These are phyloP conservation scores for Neospermospora avenae DNA, from an alignment of 2,329 filamentous ascomycete species.

Conservation along the genomic window DNA sequence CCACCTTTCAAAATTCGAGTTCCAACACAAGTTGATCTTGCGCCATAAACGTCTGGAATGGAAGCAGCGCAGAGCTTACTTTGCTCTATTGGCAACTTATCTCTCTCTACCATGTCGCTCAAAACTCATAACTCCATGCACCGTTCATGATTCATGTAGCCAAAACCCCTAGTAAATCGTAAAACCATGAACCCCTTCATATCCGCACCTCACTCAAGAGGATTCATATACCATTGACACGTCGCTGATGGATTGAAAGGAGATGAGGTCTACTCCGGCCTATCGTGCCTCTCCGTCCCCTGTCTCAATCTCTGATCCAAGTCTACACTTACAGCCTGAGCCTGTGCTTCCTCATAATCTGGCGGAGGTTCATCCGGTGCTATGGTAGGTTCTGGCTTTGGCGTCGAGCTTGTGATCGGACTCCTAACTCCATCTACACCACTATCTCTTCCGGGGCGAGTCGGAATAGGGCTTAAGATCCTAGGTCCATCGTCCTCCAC, in stretches of 20 bases:
- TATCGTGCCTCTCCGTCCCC: conserved; percentile 56
- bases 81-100: too few species aligned
- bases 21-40: too few species aligned
- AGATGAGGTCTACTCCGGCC: background rate
- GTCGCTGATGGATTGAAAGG: background rate
- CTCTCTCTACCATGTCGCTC: background rate
- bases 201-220: background rate
- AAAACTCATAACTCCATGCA: conserved; percentile 14
- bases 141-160: background rate
- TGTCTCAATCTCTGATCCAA: conserved; percentile 70
- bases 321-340: conserved; percentile 54
- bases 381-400: conserved; percentile 21
- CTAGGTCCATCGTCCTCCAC: conserved; percentile 23
- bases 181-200: background rate
- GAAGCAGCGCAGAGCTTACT: too few species aligned
- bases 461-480: conserved; percentile 25
- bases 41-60: too few species aligned
- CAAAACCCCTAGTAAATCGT: background rate
- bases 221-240: background rate
- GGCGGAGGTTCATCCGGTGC: conserved; percentile 76
- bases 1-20: too few species aligned
- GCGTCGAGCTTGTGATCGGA: conserved; percentile 8
- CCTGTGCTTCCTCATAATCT: conserved; percentile 87
- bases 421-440: conserved; percentile 17
- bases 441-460: conserved; percentile 26